Base-by-base conservation (phyloP, 768 basidiomycete genomes). In the Mycena vulgaris region DNA sequence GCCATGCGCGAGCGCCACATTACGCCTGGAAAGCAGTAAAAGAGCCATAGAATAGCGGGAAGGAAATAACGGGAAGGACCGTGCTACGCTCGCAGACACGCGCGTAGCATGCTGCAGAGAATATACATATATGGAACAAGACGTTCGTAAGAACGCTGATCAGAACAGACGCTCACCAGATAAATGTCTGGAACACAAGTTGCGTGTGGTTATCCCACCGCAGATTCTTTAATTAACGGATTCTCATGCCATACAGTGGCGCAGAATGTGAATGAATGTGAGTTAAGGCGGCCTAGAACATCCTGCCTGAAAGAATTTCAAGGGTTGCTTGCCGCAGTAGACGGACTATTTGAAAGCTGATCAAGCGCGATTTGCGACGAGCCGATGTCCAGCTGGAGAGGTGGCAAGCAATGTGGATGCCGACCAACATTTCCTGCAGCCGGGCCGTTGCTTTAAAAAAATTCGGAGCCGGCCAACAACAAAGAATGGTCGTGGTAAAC, bases 241-340 rank as follows among this genome's bases (percentile, higher is more conserved):
- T 48, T 64, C 49, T 31, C 68, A 69, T 69, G 68, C 33, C 68
- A 63, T 28, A 25, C 2, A 37, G 63, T 64, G 68, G 62, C 62
- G 61, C 30, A 57, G 47, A 63, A 66, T 45, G 37, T 7, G 53
- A 65, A 53, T n/a, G 47, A 59, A 61, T 60, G 66, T 31, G 66
- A 30, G 58, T 33, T 53, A 53, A 55, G 47, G 42, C 42, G 39
- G 53, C 61, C 52, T 53, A 45, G 58, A 52, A 61, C 30, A 40
- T 5, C 51, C 35, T 39, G 11, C 52, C 19, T 30, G n/a, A 35
- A 52, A 68, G 55, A 48, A 42, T 66, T 58, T 56, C 56, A 58
- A 35, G 19, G 27, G 27, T 45, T 25, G 16, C n/a, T 23, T 56
- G 45, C 28, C 68, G 51, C 23, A 28, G 31, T 40, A 63, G 25